Evolutionary conservation across 73 alveolate genomes (phyloP).

Genomic region (Tetrahymena borealis): DNA sequence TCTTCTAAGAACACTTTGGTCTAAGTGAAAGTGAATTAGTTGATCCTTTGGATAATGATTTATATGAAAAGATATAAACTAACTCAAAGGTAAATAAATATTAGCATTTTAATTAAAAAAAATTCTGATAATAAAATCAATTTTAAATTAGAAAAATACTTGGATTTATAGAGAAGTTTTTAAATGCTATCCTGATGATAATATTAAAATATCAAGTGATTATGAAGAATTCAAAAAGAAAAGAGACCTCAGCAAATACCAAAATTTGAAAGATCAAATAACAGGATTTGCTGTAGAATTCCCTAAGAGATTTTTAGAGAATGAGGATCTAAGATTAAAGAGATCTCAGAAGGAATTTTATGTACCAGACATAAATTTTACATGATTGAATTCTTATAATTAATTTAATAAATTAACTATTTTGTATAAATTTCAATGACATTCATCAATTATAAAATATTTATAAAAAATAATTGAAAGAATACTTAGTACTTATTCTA

Average conservation of each 20-base stretch:
- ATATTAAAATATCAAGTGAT: not conserved
- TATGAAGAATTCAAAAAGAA: slow-evolving; percentile 21
- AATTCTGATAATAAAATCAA: slow-evolving; percentile 16
- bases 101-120: not conserved
- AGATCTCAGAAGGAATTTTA: slow-evolving; percentile 24
- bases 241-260: not conserved
- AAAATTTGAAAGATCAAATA: not conserved
- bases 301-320: slow-evolving; percentile 52
- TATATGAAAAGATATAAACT: not conserved
- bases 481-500: too few species aligned
- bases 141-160: slow-evolving; percentile 62
- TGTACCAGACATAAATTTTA: slow-evolving; percentile 26
- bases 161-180: slow-evolving; percentile 65
- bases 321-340: slow-evolving; percentile 42
- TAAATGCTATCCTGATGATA: slow-evolving; percentile 85
- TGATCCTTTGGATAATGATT: slow-evolving; percentile 75
- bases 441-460: too few species aligned
- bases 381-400: too few species aligned
- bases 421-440: too few species aligned
- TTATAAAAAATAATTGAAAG: too few species aligned
- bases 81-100: not conserved
- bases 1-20: slow-evolving; percentile 89
- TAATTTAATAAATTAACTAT: too few species aligned
- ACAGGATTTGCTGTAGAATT: slow-evolving; percentile 53
- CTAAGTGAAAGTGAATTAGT: slow-evolving; percentile 42